Percentiles rank a stretch among this genome's conserved stretches.
These are phyloP conservation scores for Daldinia eschscholtzii DNA, from an alignment of 2,329 filamentous ascomycete genomes.

Conservation along the genomic window DNA sequence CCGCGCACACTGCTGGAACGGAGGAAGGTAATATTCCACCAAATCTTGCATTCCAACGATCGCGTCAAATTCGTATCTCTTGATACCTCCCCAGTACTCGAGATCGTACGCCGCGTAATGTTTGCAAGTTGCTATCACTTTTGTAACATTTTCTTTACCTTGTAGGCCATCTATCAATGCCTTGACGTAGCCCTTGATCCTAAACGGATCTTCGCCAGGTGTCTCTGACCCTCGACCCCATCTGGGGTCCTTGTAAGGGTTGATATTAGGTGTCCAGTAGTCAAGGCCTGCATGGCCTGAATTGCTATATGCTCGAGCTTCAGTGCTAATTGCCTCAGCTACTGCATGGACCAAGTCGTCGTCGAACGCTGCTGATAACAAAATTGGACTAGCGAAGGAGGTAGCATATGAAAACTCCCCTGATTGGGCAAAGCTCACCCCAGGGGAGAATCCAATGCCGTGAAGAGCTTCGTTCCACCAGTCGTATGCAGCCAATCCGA, in stretches of 20 bases:
- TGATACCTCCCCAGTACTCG: slow-evolving; percentile 59
- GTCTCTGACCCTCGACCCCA: slow-evolving; percentile 51
- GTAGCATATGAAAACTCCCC: slow-evolving; percentile 51
- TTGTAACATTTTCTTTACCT: slow-evolving; percentile 49
- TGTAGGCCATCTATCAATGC: slow-evolving; percentile 68
- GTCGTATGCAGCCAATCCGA: slow-evolving; percentile 70
- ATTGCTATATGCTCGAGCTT: slow-evolving; percentile 53
- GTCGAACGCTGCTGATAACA: slow-evolving; percentile 53
- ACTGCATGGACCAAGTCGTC: slow-evolving; percentile 50
- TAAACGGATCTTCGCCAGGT: slow-evolving; percentile 54
- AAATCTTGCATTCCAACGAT: slow-evolving; percentile 71
- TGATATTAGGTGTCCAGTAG: slow-evolving; percentile 50
- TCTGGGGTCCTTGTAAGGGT: slow-evolving; percentile 49
- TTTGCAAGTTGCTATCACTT: slow-evolving; percentile 69
- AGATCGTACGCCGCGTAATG: slow-evolving; percentile 71
- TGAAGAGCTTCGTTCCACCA: slow-evolving; percentile 75
- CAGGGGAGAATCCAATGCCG: slow-evolving; percentile 67
- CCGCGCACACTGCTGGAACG: slow-evolving; percentile 73
- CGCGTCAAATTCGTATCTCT: slow-evolving; percentile 68
- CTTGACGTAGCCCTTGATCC: slow-evolving; percentile 64
- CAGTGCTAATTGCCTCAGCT: slow-evolving; percentile 49
- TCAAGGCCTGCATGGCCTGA: slow-evolving; percentile 48
- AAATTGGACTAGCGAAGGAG: slow-evolving; percentile 52
- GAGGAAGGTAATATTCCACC: slow-evolving; percentile 75
- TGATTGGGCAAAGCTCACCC: slow-evolving; percentile 50